Percentiles rank a stretch among this genome's conserved stretches.
Conservation (phyloP, 2,329 filamentous ascomycete species). For the Alternaria incomplexa region DNA sequence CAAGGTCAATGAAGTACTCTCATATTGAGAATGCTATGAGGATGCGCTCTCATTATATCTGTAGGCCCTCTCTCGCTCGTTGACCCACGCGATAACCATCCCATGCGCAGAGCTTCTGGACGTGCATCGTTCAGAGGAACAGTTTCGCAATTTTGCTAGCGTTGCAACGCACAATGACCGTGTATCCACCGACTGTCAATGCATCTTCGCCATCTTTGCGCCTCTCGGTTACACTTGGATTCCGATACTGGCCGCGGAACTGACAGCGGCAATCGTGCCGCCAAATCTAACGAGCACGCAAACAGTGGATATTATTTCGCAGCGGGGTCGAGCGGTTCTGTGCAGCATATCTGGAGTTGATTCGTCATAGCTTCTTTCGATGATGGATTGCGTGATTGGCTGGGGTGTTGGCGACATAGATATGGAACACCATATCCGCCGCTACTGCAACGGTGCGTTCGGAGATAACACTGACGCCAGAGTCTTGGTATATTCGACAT, state of each 20-base stretch:
- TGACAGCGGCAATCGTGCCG: background rate
- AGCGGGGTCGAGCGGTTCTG: background rate
- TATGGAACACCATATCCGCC: constrained; percentile 12
- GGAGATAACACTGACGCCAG: constrained; percentile 12
- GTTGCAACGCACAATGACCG: background rate
- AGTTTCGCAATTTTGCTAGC: constrained; percentile 3
- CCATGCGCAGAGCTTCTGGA: background rate
- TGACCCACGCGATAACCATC: background rate
- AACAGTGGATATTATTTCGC: background rate
- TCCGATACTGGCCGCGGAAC: background rate
- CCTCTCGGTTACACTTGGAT: background rate
- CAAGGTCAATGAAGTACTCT: background rate
- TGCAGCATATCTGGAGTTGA: constrained; percentile 18
- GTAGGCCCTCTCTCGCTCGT: background rate
- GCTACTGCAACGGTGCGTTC: constrained; percentile 8
- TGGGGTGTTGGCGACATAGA: constrained; percentile 35
- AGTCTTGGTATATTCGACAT: constrained; percentile 7
- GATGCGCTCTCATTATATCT: constrained; percentile 9
- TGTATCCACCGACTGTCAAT: background rate
- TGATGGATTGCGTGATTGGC: constrained; percentile 45
- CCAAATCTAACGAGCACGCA: background rate
- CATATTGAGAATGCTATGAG: constrained; percentile 6
- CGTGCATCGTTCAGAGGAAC: background rate
- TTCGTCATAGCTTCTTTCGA: constrained; percentile 25
- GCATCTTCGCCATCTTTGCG: background rate